phyloP scores from a whole-genome alignment of 805 yeast genomes.

The Nakazawaea laoshanensis region DNA sequence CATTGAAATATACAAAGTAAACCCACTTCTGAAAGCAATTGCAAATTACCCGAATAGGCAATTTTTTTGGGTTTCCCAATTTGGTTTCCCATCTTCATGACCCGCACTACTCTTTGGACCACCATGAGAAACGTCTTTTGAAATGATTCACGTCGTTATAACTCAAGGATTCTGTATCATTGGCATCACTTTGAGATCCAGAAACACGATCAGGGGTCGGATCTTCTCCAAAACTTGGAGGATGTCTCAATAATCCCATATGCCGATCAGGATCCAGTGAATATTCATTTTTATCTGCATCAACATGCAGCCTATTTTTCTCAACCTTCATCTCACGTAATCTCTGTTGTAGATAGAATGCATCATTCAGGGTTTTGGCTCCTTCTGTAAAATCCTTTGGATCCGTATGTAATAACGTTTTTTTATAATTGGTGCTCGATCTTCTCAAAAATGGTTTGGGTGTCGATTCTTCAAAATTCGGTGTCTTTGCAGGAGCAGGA shows the following conservation, averaged over 20 bases:
- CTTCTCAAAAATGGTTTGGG: not conserved
- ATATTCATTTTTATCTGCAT: not conserved
- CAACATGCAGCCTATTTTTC: not conserved
- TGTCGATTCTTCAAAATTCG: not conserved
- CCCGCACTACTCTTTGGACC: slow-evolving; percentile 4
- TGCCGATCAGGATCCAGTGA: not conserved
- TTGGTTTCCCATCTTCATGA: not conserved
- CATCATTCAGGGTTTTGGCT: slow-evolving; percentile 1
- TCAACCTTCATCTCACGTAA: not conserved
- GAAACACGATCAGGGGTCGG: too few species aligned
- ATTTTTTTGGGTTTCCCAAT: too few species aligned
- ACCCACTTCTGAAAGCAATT: too few species aligned
- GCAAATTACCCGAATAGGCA: too few species aligned
- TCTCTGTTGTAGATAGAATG: slow-evolving; percentile 6
- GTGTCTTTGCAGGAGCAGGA: slow-evolving; percentile 8
- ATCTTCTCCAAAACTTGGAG: too few species aligned
- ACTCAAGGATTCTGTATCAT: slow-evolving; percentile 1
- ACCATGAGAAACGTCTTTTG: slow-evolving; percentile 10
- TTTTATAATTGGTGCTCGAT: slow-evolving; percentile 2
- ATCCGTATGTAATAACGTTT: not conserved
- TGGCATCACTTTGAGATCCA: too few species aligned
- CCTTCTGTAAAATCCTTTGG: too few species aligned
- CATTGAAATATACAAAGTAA: too few species aligned
- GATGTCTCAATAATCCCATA: slow-evolving; percentile 3
- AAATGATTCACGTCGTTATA: slow-evolving; percentile 7